Base-by-base conservation (phyloP, 108 stramenopile genomes). In the Nitzschia sp. region DNA sequence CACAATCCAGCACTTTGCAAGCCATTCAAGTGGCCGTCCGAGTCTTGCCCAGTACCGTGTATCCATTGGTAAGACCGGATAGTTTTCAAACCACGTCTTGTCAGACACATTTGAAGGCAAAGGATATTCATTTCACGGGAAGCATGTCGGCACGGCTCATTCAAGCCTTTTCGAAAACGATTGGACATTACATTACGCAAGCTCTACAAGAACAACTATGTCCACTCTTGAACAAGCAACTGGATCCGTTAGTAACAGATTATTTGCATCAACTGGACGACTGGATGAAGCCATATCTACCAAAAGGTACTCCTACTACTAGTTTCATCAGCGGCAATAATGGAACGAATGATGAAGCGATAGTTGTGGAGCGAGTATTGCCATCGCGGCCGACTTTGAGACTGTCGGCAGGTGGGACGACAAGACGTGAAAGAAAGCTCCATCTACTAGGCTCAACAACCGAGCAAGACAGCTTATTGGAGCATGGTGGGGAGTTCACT, bases 101-200 rank as follows among this genome's bases (percentile, higher is more conserved):
- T 63, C 42, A 69, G 1, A 70, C 80, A 9, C 25, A 66, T 27
- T 46, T 81, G 24, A 25, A 57, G 28, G 73, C 74, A 2, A 38
- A 59, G 0, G 27, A 49, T 42, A 36, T 92, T 11, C 62, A 84
- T 36, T 92, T 92, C 59, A 77, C 85, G 1, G 91, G 91, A 24
- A 77, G 76, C 57, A 53, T 72, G 4, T 85, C 86, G 9, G 86
- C 91, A 27, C 81, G 78, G 58, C 62, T 89, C 21, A 83, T 92
- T 32, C 72, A 78, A 28, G 60, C 86, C n/a, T 89, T 92, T 66
- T 75, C 78, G 1, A 74, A 68, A 27, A 38, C 68, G 6, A 92
- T 92, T 66, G 46, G 68, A n/a, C 47, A 68, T 0, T 71, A 73
- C 31, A 42, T 91, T 23, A 76, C 85, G 4, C 26, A 59, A n/a